Conservation (phyloP, 306 rosid genomes). For the Vicia faba region DNA sequence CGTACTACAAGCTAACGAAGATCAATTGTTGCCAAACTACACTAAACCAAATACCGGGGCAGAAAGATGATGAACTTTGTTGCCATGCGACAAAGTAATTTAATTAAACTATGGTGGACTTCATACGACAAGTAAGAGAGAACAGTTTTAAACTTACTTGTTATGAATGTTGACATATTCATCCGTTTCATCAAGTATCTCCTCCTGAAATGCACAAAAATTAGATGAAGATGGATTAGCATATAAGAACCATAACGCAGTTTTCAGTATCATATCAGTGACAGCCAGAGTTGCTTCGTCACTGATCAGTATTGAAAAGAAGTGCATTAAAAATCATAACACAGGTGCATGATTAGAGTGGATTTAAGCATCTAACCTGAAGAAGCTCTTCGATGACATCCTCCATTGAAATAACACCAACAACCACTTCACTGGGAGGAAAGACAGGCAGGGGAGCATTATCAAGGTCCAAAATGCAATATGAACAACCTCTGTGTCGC, state of each 20-base stretch:
- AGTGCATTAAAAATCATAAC: constrained; percentile 35
- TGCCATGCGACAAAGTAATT: constrained; percentile 23
- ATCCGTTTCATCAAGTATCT: constrained; percentile 98
- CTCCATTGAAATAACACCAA: constrained; percentile 97
- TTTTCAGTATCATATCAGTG: constrained; percentile 8
- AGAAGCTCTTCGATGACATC: constrained; percentile 99
- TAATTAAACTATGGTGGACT: constrained; percentile 11
- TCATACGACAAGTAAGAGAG: constrained; percentile 13
- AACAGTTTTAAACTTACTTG: constrained; percentile 58
- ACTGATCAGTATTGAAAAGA: constrained; percentile 15
- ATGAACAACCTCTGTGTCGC: constrained; percentile 93
- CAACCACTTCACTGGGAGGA: constrained; percentile 75
- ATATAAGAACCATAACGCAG: neutral
- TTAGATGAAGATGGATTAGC: constrained; percentile 35
- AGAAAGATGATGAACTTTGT: neutral
- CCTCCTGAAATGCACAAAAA: constrained; percentile 73
- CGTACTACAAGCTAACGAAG: constrained; percentile 14
- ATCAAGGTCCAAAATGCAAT: constrained; percentile 84
- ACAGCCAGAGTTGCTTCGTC: constrained; percentile 32
- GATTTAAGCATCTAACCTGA: constrained; percentile 65
- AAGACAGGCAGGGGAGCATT: constrained; percentile 75
- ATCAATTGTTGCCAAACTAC: constrained; percentile 13
- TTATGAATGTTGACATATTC: constrained; percentile 94
- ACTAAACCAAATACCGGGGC: constrained; percentile 20
- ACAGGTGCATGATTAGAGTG: constrained; percentile 3